Conservation (phyloP, 75 land plant species). For the Azolla pinnata region DNA sequence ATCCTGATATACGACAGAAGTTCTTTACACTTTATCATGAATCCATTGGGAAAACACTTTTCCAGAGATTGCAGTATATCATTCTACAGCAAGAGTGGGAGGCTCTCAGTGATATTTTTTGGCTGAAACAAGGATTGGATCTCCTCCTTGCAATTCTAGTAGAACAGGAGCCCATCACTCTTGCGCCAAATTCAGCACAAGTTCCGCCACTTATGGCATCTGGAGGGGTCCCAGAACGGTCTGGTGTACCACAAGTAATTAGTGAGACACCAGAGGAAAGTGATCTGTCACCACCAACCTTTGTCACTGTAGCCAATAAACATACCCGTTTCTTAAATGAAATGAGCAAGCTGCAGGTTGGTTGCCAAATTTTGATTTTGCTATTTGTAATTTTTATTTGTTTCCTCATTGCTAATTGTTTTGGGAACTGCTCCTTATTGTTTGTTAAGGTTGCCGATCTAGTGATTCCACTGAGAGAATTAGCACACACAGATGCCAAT, state of each 20-base stretch:
- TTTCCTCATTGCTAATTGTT: slow-evolving; percentile 5
- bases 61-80: slow-evolving; percentile 76
- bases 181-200: slow-evolving; percentile 97
- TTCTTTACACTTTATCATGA: slow-evolving; percentile 92
- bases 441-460: slow-evolving; percentile 76
- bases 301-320: slow-evolving; percentile 64
- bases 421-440: neutral
- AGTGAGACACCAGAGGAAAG: slow-evolving; percentile 45
- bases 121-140: slow-evolving; percentile 97
- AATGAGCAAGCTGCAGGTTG: slow-evolving; percentile 89
- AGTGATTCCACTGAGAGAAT: slow-evolving; percentile 73
- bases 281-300: slow-evolving; percentile 59
- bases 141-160: slow-evolving; percentile 84
- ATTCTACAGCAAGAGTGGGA: slow-evolving; percentile 98
- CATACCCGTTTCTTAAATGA: slow-evolving; percentile 84
- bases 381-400: neutral
- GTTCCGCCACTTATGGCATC: slow-evolving; percentile 68
- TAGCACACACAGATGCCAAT: slow-evolving; percentile 91
- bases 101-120: slow-evolving; percentile 95
- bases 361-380: neutral
- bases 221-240: slow-evolving; percentile 45
- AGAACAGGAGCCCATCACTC: slow-evolving; percentile 87
- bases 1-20: slow-evolving; percentile 79
- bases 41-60: slow-evolving; percentile 75
- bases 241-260: slow-evolving; percentile 41